Evolutionary conservation across 768 basidiomycete genomes (phyloP).

Genomic region (Boletellus ananiceps): DNA sequence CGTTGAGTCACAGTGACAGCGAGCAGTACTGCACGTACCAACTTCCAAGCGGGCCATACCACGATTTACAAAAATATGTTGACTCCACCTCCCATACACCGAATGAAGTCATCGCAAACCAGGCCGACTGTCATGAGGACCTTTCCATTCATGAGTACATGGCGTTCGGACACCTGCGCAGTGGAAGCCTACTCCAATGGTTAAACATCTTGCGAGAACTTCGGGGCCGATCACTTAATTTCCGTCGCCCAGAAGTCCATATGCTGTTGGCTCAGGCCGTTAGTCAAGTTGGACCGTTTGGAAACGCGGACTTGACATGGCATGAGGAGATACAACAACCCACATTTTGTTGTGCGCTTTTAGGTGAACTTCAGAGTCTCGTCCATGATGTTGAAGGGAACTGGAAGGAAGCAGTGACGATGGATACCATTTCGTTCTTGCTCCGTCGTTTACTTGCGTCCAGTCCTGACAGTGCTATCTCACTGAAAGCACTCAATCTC

Average conservation of each 20-base stretch:
- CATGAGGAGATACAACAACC: constrained; percentile 34
- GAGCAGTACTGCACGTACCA: constrained; percentile 27
- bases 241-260: constrained; percentile 38
- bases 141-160: constrained; percentile 42
- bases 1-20: constrained; percentile 13
- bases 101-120: constrained; percentile 40
- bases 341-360: constrained; percentile 32
- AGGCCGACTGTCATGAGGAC: constrained; percentile 35
- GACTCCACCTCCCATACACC: constrained; percentile 33
- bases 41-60: constrained; percentile 34
- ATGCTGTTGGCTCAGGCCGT: constrained; percentile 39
- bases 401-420: constrained; percentile 35
- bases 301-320: constrained; percentile 27
- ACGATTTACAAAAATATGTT: constrained; percentile 34
- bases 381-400: constrained; percentile 35
- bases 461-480: constrained; percentile 6
- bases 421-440: constrained; percentile 32
- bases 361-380: constrained; percentile 32
- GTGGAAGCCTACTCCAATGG: constrained; percentile 46
- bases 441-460: constrained; percentile 34
- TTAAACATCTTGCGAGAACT: constrained; percentile 45
- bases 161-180: constrained; percentile 42
- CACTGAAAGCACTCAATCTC: constrained; percentile 18
- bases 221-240: constrained; percentile 32
- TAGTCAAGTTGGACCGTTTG: constrained; percentile 37